phyloP scores from a whole-genome alignment of 2,329 filamentous ascomycete species.

The Colletotrichum zoysiae region DNA sequence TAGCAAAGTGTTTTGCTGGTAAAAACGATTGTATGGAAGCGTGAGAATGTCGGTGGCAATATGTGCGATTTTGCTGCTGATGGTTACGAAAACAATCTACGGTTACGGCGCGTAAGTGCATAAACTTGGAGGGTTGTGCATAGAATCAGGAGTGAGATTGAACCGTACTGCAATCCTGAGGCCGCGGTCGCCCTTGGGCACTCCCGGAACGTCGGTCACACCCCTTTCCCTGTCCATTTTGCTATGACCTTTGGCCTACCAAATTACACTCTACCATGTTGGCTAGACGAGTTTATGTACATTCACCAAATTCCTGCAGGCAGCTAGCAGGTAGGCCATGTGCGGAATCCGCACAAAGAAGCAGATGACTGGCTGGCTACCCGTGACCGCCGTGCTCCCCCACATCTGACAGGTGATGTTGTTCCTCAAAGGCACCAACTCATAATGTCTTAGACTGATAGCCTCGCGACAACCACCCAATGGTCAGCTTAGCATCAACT shows the following conservation, averaged over 20 bases:
- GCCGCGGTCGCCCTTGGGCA: slow-evolving; percentile 29
- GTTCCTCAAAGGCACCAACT: slow-evolving; percentile 17
- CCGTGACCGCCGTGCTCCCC: slow-evolving; percentile 32
- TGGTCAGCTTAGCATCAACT: slow-evolving; percentile 29
- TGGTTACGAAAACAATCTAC: slow-evolving; percentile 31
- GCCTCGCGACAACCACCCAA: slow-evolving; percentile 24
- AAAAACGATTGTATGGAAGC: slow-evolving; percentile 47
- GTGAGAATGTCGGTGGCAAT: slow-evolving; percentile 43
- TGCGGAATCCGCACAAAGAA: not conserved
- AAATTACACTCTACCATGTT: not conserved
- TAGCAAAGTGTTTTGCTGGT: slow-evolving; percentile 46
- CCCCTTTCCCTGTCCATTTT: slow-evolving; percentile 27
- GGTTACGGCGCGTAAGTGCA: slow-evolving; percentile 5
- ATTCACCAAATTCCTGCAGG: not conserved
- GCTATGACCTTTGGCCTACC: not conserved
- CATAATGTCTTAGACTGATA: slow-evolving; percentile 27
- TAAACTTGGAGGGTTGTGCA: not conserved
- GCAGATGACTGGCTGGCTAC: slow-evolving; percentile 35
- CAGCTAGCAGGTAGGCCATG: slow-evolving; percentile 10
- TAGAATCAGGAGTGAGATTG: not conserved
- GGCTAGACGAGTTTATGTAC: slow-evolving; percentile 24
- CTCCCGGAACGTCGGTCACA: slow-evolving; percentile 20
- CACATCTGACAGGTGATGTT: slow-evolving; percentile 29
- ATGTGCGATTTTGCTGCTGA: slow-evolving; percentile 33
- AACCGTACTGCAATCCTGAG: slow-evolving; percentile 30